Evolutionary conservation across 768 basidiomycete species (phyloP), one percentile per base, ranked within the genome.

Genomic region (Porphyrellus cyaneotinctus): DNA sequence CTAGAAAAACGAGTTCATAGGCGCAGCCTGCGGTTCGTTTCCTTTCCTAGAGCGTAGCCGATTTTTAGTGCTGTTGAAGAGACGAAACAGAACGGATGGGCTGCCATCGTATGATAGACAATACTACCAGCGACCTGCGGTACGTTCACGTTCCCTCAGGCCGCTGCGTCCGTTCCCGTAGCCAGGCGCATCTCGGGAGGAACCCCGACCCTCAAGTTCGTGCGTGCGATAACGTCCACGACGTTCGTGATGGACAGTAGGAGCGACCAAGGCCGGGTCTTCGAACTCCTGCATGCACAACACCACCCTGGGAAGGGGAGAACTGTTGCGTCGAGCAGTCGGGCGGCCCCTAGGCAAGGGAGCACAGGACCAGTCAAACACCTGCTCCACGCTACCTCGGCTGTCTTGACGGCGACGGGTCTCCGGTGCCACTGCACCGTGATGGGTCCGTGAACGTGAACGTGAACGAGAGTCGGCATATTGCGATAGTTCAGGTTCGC

Each of bases 111-210:
- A 24, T 51, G 43, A 45, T 38, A 36, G 45, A 32, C 36, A n/a
- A 41, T 23, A 39, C 58, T 61, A 71, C 65, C 59, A 59, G 44
- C 62, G 66, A 28, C 62, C 56, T 17, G 61, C 59, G 8, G 62
- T 63, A 33, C 73, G 70, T 49, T 72, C 72, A 41, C 75, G 72
- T 36, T 74, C 71, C 61, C 79, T 57, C 45, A 88, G 66, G 8
- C 85, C 87, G 57, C 84, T 87, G 46, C 85, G 78, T 47, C 85
- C 85, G 37, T 71, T 72, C 6, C 84, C 85, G 53, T 70, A 82
- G 10, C 85, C 85, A 33, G 85, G 85, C 3, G 80, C 84, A 33
- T 74, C 70, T n/a, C 68, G 69, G 31, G 71, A 70, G 43, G 60
- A 60, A 28, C 69, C 72, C 18, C 70, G 56, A 2, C 72, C 78